Evolutionary conservation across 208 protist genomes (phyloP).

Genomic region (Wallacemonas rigidus): DNA sequence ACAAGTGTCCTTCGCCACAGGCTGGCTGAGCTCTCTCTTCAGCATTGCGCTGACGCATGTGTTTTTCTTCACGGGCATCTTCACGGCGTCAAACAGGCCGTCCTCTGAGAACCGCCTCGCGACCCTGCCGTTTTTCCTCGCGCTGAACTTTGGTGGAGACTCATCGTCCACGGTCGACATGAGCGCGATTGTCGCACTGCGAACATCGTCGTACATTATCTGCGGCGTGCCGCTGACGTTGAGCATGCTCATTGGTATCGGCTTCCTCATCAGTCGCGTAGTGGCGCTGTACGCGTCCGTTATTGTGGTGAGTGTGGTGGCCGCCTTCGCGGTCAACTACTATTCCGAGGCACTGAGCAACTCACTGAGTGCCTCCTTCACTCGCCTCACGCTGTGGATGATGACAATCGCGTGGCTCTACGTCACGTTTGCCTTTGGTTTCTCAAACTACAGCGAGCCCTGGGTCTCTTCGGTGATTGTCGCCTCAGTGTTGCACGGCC

Average conservation of each 20-base stretch:
- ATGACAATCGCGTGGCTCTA: constrained; percentile 62
- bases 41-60: constrained; percentile 47
- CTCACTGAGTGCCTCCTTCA: constrained; percentile 39
- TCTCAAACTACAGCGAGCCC: constrained; percentile 34
- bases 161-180: constrained; percentile 23
- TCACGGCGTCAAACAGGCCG: constrained; percentile 21
- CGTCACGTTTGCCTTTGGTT: constrained; percentile 55
- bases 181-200: constrained; percentile 23
- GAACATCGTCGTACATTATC: constrained; percentile 58
- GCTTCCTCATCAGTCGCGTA: constrained; percentile 68
- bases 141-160: constrained; percentile 38
- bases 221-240: constrained; percentile 52
- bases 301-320: constrained; percentile 30
- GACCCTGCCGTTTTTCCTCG: constrained; percentile 49
- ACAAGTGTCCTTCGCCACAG: constrained; percentile 61
- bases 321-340: constrained; percentile 60
- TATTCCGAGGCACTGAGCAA: constrained; percentile 53
- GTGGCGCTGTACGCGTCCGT: constrained; percentile 47
- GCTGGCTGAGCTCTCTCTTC: constrained; percentile 53
- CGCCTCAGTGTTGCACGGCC: constrained; percentile 31
- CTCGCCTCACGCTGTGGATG: constrained; percentile 57
- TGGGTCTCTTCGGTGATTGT: constrained; percentile 48
- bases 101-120: constrained; percentile 26
- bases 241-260: constrained; percentile 64
- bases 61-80: constrained; percentile 63